Evolutionary conservation across 2,329 filamentous ascomycete genomes (phyloP), one percentile per base, ranked within the genome.

Genomic region (Orbilia ellipsospora): DNA sequence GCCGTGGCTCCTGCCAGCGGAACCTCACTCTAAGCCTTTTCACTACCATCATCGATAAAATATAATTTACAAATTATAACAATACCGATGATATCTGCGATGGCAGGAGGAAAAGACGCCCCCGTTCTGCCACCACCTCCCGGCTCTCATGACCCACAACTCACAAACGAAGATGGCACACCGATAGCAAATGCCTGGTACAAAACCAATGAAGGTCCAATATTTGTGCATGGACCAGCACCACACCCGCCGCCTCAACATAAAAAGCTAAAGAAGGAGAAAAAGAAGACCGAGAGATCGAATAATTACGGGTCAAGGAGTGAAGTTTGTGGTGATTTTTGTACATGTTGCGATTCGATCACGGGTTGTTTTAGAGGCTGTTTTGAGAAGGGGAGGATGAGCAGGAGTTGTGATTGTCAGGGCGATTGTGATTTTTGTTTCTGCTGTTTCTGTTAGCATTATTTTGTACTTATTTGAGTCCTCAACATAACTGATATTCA

Each of bases 391-490:
- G 15, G 45, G 44, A 48, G 16, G 44, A 48, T 13, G 23, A 28
- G 31, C 16, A 31, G 12, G 8, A 45, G 40, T 16, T 31, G 57
- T 50, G 44, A 45, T 18, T 16, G 57, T n/a, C 42, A 50, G 13
- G 23, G 57, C 57, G 57, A 62, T 62, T 48, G 12, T 8, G 18
- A 10, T 26, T 51, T 50, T 12, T 18, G 50, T 20, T 52, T 18
- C 16, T n/a, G 44, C 44, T 48, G 44, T 48, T 48, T 13, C 1
- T 48, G 31, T 36, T 36, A 36, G 31, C 5, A 7, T 36, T 6
- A 7, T 7, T 36, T 10, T 7, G 31, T 23, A 23, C 2, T 20
- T 23, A 13, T 3, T 52, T 50, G 45, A 4, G 23, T 23, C 2
- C 23, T 23, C 4, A 4, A 23, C n/a, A 23, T 23, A 23, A 23